Conservation (phyloP, 805 yeast genomes). For the Cyberlindnera misumaiensis region DNA sequence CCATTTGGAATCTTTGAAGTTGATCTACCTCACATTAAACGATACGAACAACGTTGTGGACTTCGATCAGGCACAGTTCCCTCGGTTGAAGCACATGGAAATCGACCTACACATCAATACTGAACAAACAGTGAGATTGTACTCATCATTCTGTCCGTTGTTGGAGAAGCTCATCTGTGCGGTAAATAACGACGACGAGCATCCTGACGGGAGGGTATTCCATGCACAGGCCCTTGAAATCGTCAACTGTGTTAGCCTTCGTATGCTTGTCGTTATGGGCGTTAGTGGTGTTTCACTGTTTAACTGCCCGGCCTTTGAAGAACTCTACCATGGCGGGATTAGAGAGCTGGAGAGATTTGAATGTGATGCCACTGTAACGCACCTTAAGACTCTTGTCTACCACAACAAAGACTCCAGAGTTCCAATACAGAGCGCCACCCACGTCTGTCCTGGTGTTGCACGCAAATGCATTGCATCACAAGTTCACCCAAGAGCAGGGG, state of each 20-base stretch:
- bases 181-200: conserved; percentile 1
- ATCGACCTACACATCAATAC: conserved; percentile 1
- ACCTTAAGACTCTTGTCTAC: conserved; percentile 5
- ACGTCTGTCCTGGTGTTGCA: not conserved
- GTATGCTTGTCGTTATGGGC: conserved; percentile 4
- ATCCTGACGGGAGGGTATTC: not conserved
- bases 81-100: conserved; percentile 1
- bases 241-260: not conserved
- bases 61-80: conserved; percentile 2
- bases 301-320: conserved; percentile 2
- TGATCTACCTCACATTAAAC: conserved; percentile 1
- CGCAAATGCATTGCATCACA: not conserved
- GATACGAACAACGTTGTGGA: not conserved
- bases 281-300: conserved; percentile 1
- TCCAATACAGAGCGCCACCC: conserved; percentile 8
- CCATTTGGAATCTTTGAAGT: conserved; percentile 1
- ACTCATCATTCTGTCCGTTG: conserved; percentile 1
- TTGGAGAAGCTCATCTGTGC: conserved; percentile 3
- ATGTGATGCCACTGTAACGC: conserved; percentile 6
- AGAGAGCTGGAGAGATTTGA: conserved; percentile 8
- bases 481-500: not conserved
- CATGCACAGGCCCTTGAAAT: conserved; percentile 3
- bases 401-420: not conserved
- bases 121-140: not conserved
- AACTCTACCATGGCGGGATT: conserved; percentile 10